Base-by-base conservation (phyloP, 176 grass and related monocot genomes). In the Oryza brachyantha region DNA sequence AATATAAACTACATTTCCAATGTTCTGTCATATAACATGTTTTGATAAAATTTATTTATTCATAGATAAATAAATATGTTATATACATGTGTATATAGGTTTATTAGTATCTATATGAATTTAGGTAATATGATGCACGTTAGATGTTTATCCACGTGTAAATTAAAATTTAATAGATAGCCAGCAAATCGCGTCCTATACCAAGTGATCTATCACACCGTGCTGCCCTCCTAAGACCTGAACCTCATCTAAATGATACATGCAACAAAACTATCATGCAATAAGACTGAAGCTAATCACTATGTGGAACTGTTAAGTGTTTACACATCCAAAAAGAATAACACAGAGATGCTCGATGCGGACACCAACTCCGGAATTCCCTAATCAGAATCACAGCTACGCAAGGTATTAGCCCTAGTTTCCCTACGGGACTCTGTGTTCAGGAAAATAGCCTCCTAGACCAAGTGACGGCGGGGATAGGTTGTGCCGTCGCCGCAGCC, bases 381-480 rank as follows among this genome's bases (percentile, higher is more conserved):
- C n/a, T n/a, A n/a, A 64, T 40, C 45, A 21, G 16, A 38, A 25
- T 64, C 42, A 37, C 66, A 57, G 62, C 48, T 66, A n/a, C 21
- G 31, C 27, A 50, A 59, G 7, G 10, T 22, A 61, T n/a, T 26
- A 66, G 65, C 17, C 45, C 1, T 43, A 52, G 46, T 50, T 50
- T 13, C 1, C 22, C 6, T 52, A 52, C 7, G 1, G 1, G 36
- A n/a, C 34, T 4, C 34, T 4, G 11, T 28, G 75, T 50, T 93
- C 70, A 99, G 62, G 89, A 89, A 73, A 99, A 95, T 9, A 99
- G 81, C 79, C 84, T 93, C 50, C 96, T 68, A 5, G 90, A 80
- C 83, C 87, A 87, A 13, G 87, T 70, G 11, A 88, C 60, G 21
- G 61, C 48, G 0, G 91, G 57, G 0, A 72, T 64, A 28, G 81